Evolutionary conservation across 2,329 filamentous ascomycete species (phyloP), one percentile per base, ranked within the genome.

Genomic region (Lasiodiplodia citricola): DNA sequence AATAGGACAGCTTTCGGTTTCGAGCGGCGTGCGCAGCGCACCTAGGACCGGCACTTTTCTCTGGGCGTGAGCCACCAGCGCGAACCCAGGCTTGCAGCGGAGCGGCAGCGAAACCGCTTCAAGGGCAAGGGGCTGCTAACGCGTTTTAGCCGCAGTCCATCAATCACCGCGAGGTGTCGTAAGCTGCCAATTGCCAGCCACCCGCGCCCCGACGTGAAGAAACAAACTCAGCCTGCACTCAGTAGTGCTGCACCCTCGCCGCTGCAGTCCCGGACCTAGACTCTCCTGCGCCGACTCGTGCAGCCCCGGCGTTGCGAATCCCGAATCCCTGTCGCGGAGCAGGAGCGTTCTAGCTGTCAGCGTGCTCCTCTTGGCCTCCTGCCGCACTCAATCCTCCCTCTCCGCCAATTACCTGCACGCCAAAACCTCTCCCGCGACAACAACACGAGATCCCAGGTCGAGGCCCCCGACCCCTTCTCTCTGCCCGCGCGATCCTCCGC

Each of bases 311-410:
- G 66, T 57, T 28, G 31, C 18, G 4, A 23, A 68, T 65, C 67
- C 67, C 18, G 4, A 41, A 68, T 68, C 67, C 67, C 62, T 68
- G 67, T 65, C 67, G 58, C 52, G 23, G 66, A 65, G 67, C 67
- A 68, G 67, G 67, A 68, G 67, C 66, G 66, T 62, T 60, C 62
- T 55, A 35, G 50, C 47, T 52, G 18, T 41, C 38, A 23, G 18
- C 60, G 64, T 57, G 47, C 52, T 68, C 51, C 18, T 63, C 66
- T 68, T 68, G 67, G 67, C 67, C 67, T 68, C 67, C 67, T 65
- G 67, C 67, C 52, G 50, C 44, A 44, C 66, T 62, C 66, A 63
- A 44, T 63, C 58, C 67, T 62, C 62, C 38, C 60, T 62, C 67
- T 68, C 67, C 52, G 67, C 67, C 58, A 64, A 68, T 64, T 52